Base-by-base conservation (phyloP, 2,329 filamentous ascomycete genomes). In the Lecanicillium sp. region DNA sequence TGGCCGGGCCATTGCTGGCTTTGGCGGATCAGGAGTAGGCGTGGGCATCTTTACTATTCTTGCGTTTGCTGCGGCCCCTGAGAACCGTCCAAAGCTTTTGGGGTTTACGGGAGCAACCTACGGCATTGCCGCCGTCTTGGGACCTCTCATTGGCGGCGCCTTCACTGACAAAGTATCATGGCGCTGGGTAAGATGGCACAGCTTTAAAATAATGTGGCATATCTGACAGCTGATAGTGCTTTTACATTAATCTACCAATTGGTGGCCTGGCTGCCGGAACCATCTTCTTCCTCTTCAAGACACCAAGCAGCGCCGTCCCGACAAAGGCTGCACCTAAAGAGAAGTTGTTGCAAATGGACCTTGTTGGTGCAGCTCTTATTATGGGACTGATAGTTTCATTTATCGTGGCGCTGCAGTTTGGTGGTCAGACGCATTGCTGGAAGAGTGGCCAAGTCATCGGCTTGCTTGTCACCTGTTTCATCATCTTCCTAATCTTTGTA, bases 321-420 rank as follows among this genome's bases (percentile, higher is more conserved):
- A 45, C 41, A 3, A 20, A 51, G 39, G 49, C 56, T 5, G 42
- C 53, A 1, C 40, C 59, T 11, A 55, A 48, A 8, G 59, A 67
- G 44, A 65, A 65, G 45, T 33, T 65, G 16, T 45, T 60, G 2
- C 62, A 68, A 35, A 58, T 59, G 11, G 58, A 60, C 35, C 44
- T 53, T 2, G 35, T 53, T n/a, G 56, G 56, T 8, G 54, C 52
- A 35, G 29, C 45, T 11, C 36, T 51, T 17, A 50, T 58, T 33
- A 46, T 51, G 16, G 46, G 43, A 3, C 48, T 60, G 2, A 59
- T 65, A 12, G 50, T 67, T 19, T 67, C 64, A 47, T 58, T 71
- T 7, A 48, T 72, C 2, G 50, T 72, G 11, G 68, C 66, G 5
- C 50, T 73, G 7, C 60, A 70, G 43, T 70, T 60, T 57, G 62